A percentile compares a stretch with the other conserved stretches of the same genome.
phyloP scores from a whole-genome alignment of 441 rosid species.

The Metrosideros polymorpha region DNA sequence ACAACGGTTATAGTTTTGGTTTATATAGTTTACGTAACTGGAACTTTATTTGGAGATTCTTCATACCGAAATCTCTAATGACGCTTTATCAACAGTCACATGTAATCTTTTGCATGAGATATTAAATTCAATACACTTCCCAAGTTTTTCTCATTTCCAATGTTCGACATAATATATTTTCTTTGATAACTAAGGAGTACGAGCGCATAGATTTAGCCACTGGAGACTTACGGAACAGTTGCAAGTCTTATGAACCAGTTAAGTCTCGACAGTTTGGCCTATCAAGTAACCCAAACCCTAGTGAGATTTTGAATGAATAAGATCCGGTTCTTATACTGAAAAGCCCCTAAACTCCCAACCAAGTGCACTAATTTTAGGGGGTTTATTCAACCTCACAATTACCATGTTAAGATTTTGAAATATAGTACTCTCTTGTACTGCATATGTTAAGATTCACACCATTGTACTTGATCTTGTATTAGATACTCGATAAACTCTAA shows the following conservation, averaged over 20 bases:
- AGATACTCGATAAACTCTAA: neutral
- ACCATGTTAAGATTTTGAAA: neutral
- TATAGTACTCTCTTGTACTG: neutral
- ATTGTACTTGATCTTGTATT: neutral
- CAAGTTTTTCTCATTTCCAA: neutral
- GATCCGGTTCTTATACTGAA: neutral
- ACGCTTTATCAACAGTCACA: no score
- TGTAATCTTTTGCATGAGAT: neutral
- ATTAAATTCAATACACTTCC: neutral
- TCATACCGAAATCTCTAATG: no score
- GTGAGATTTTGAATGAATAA: neutral
- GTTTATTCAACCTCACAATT: neutral
- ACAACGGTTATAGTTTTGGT: neutral
- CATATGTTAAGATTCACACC: neutral
- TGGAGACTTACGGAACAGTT: neutral
- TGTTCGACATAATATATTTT: neutral
- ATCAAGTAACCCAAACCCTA: neutral
- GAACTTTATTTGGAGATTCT: neutral
- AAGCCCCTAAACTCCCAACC: neutral
- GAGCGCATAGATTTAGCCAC: accelerated
- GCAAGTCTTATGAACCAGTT: neutral
- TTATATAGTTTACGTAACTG: neutral
- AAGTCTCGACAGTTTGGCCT: neutral
- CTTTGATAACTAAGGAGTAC: neutral
- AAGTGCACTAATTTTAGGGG: neutral